phyloP scores from a whole-genome alignment of 1,139 yeast species.

The Blastobotrys arbuscula region DNA sequence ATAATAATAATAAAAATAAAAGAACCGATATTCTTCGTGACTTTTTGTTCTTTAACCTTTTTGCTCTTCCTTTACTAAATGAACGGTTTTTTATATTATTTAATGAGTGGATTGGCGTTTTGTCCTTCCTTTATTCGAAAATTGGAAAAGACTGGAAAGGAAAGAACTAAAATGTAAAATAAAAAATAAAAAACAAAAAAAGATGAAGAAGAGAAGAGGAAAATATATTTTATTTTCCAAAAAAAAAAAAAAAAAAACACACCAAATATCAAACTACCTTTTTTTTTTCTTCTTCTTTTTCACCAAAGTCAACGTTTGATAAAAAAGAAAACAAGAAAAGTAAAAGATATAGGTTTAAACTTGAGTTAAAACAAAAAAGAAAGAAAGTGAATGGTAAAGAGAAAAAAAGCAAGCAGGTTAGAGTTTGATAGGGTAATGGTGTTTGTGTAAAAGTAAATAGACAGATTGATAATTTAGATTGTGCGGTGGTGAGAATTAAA shows the following conservation, averaged over 20 bases:
- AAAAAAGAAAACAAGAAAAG: neutral
- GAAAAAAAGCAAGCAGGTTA: neutral
- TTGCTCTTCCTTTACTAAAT: neutral
- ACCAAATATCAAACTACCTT: neutral
- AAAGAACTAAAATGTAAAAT: neutral
- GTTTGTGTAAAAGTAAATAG: no score
- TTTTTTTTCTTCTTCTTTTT: neutral
- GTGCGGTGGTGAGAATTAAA: no score
- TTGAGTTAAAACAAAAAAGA: neutral
- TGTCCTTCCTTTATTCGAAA: neutral
- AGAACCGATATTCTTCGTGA: neutral
- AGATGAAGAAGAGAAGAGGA: neutral
- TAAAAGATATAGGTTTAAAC: neutral
- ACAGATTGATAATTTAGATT: no score
- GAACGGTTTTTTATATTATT: neutral
- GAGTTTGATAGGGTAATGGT: neutral
- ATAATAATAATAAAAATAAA: neutral
- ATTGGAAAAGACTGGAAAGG: neutral
- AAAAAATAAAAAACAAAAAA: conserved; percentile 1
- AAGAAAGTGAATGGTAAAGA: neutral
- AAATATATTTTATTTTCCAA: neutral
- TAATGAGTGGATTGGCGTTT: neutral
- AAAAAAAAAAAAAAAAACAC: neutral
- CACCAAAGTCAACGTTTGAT: no score
- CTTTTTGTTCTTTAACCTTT: neutral